These are phyloP conservation scores for Ajuga chamaepitys DNA, from an alignment of 257 asterid genomes.

Conservation along the genomic window DNA sequence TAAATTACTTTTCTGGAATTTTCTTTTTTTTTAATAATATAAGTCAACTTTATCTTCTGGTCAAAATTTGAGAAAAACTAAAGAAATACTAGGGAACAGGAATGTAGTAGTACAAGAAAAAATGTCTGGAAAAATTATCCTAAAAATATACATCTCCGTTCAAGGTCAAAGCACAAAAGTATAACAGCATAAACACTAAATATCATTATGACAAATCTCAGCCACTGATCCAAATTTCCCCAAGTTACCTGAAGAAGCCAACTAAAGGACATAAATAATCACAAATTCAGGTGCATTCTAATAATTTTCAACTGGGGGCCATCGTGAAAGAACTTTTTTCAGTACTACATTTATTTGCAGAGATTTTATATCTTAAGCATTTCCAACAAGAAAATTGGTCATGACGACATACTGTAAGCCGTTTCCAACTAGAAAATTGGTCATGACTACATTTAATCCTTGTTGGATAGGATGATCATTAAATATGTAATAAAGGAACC, in stretches of 20 bases:
- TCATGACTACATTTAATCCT: not conserved
- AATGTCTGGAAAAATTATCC: not conserved
- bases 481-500: not conserved
- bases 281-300: not conserved
- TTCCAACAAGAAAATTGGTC: not conserved
- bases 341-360: not conserved
- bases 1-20: not conserved
- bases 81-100: not conserved
- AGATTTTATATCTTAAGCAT: not conserved
- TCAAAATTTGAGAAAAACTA: not conserved
- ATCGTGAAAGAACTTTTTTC: not conserved
- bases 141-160: not conserved
- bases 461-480: not conserved
- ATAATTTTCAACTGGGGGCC: not conserved
- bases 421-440: not conserved
- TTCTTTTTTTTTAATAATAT: not conserved
- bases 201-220: not conserved
- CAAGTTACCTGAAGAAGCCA: not conserved
- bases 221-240: not conserved
- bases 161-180: not conserved
- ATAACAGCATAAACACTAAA: not conserved
- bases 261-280: not conserved
- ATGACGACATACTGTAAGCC: not conserved
- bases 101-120: not conserved
- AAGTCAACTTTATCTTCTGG: not conserved